Conservation (phyloP, 2,329 filamentous ascomycete genomes). For the Aspergillus sp. region DNA sequence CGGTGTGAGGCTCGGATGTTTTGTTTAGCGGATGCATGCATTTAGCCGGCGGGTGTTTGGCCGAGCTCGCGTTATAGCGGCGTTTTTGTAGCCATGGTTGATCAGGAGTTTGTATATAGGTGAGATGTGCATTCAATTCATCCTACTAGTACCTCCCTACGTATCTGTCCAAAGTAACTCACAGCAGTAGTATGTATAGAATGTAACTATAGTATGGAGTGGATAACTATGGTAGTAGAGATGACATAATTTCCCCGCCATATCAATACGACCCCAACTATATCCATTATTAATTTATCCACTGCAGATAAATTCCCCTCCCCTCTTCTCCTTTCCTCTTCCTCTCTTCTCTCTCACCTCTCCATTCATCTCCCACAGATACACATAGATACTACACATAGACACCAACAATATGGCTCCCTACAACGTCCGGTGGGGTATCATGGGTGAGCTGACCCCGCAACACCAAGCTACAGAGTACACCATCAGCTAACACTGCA, state of each 20-base stretch:
- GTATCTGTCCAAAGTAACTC: too few species aligned
- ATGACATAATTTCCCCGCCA: neutral
- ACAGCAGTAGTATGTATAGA: too few species aligned
- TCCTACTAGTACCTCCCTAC: too few species aligned
- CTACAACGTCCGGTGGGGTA: constrained; percentile 43
- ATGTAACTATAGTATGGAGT: too few species aligned
- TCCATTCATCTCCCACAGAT: neutral
- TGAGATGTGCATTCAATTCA: too few species aligned
- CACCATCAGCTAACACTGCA: neutral
- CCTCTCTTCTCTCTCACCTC: neutral
- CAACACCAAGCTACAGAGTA: neutral
- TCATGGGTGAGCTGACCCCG: constrained; percentile 36
- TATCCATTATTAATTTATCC: neutral
- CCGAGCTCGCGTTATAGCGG: too few species aligned
- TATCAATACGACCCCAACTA: neutral
- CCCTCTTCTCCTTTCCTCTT: neutral
- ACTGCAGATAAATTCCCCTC: neutral
- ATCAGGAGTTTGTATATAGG: neutral
- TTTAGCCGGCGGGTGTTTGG: constrained; percentile 18
- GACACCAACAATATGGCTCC: constrained; percentile 33
- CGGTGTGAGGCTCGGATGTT: constrained; percentile 19
- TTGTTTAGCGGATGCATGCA: constrained; percentile 12
- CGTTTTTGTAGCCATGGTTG: too few species aligned
- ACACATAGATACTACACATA: too few species aligned
- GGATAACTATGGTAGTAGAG: neutral